Percentiles rank a stretch among this genome's conserved stretches.
These are phyloP conservation scores for Boletus sensibilis DNA, from an alignment of 768 basidiomycete species.

Conservation along the genomic window DNA sequence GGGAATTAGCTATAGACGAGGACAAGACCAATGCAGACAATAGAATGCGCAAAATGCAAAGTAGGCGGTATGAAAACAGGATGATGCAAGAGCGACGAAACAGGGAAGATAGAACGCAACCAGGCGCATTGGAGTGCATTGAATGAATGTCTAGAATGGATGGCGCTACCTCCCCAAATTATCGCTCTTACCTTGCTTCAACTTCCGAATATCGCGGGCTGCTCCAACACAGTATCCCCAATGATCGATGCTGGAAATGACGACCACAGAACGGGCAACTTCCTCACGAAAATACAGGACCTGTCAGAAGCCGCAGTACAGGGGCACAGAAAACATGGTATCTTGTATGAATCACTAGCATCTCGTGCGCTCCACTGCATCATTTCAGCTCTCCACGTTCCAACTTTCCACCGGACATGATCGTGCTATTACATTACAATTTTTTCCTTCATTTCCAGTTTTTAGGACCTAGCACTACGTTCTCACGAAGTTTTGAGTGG, in stretches of 20 bases:
- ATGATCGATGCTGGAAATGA: neutral
- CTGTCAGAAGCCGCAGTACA: neutral
- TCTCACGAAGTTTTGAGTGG: neutral
- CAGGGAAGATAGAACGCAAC: neutral
- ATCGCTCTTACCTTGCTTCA: neutral
- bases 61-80: neutral
- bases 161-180: neutral
- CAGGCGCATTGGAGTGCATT: neutral
- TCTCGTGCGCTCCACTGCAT: neutral
- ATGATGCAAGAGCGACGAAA: neutral
- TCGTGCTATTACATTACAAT: conserved; percentile 2
- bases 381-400: neutral
- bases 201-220: neutral
- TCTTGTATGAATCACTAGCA: neutral
- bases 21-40: neutral
- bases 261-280: neutral
- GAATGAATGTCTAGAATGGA: neutral
- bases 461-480: neutral
- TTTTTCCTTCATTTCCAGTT: neutral
- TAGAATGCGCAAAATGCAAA: neutral
- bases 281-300: conserved; percentile 9
- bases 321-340: neutral
- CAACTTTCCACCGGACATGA: neutral
- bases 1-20: neutral
- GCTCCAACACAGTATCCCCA: neutral